phyloP scores from a whole-genome alignment of 495 filamentous ascomycete genomes.

The Copromyces sp. region DNA sequence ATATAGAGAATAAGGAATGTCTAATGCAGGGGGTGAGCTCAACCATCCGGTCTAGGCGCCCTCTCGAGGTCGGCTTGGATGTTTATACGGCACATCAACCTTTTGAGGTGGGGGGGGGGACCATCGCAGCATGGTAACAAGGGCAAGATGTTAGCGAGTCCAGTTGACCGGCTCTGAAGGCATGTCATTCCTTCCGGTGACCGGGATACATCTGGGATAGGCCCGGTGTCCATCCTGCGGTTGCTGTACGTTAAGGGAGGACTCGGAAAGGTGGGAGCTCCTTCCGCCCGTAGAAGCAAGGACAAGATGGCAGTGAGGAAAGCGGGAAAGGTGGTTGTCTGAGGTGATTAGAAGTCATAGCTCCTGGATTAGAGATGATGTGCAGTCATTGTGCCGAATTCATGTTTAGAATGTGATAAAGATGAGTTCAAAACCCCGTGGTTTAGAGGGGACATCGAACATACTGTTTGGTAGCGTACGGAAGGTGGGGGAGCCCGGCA shows the following conservation, averaged over 20 bases:
- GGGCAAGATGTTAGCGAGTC: not conserved
- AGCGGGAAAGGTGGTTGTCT: not conserved
- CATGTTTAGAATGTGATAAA: not conserved
- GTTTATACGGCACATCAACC: not conserved
- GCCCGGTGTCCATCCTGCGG: not conserved
- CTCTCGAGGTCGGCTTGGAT: not conserved
- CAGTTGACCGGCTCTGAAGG: not conserved
- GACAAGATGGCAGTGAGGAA: not conserved
- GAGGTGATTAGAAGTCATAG: not conserved
- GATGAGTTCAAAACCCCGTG: not conserved
- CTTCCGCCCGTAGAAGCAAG: not conserved
- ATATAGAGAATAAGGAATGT: not conserved
- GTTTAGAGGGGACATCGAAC: not conserved
- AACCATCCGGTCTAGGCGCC: not conserved
- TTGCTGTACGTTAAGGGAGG: not conserved
- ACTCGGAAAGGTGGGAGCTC: not conserved
- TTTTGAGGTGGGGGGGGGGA: not conserved
- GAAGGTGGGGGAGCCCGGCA: slow-evolving; percentile 4
- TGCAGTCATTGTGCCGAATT: not conserved
- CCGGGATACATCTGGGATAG: not conserved
- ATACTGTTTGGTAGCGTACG: not conserved
- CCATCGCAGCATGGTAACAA: not conserved
- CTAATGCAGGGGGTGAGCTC: not conserved
- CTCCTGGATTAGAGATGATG: not conserved
- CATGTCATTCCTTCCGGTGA: not conserved